phyloP scores from a whole-genome alignment of 768 basidiomycete species.

The Boletellus ananas region DNA sequence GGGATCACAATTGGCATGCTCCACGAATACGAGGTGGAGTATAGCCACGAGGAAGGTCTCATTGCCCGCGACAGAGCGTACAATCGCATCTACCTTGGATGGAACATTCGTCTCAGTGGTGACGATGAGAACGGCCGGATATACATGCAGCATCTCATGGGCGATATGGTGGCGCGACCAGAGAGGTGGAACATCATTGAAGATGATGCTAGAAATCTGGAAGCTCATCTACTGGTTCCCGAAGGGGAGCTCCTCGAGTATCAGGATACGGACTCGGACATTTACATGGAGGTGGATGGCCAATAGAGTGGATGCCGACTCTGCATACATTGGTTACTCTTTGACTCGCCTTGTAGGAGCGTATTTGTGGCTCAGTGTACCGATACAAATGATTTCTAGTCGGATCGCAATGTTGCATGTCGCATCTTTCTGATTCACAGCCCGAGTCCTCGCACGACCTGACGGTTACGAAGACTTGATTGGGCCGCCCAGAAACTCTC shows the following conservation, averaged over 20 bases:
- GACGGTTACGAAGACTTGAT: too few relatives aligned
- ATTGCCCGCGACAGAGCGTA: constrained; percentile 40
- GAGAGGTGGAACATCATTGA: constrained; percentile 42
- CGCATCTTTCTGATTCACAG: too few relatives aligned
- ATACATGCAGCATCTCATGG: constrained; percentile 39
- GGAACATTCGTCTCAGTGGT: constrained; percentile 54
- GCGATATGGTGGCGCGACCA: constrained; percentile 38
- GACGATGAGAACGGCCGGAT: constrained; percentile 39
- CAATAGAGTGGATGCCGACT: constrained; percentile 5
- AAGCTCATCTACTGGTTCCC: constrained; percentile 39
- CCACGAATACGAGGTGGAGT: constrained; percentile 49
- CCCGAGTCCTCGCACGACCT: too few relatives aligned
- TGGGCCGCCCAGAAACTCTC: too few relatives aligned
- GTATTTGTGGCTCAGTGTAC: constrained; percentile 8
- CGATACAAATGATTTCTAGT: too few relatives aligned
- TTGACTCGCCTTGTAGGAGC: constrained; percentile 1
- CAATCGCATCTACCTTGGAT: constrained; percentile 58
- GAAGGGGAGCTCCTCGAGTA: constrained; percentile 35
- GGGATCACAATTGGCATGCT: constrained; percentile 62
- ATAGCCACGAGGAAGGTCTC: constrained; percentile 53
- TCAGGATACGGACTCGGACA: constrained; percentile 38
- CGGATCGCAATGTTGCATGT: too few relatives aligned
- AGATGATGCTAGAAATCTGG: constrained; percentile 39
- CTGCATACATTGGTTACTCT: neutral
- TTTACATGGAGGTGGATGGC: constrained; percentile 31